These are phyloP conservation scores for Neckera pumila DNA, from an alignment of 225 moss, liverwort and hornwort species.

Conservation along the genomic window DNA sequence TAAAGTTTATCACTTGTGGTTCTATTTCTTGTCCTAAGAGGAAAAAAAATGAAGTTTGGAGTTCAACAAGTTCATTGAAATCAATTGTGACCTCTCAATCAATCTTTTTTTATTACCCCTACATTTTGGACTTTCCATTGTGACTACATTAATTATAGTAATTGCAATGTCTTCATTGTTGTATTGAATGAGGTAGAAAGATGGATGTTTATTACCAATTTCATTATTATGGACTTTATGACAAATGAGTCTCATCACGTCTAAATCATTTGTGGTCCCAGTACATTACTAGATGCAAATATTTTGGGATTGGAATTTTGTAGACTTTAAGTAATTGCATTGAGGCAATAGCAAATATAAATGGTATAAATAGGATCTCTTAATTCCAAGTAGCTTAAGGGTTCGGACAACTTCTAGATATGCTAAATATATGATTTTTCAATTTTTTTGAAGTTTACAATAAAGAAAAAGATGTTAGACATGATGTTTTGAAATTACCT, in stretches of 20 bases:
- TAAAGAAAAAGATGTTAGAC: background rate
- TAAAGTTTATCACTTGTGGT: rapidly evolving
- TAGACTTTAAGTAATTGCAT: background rate
- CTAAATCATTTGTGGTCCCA: background rate
- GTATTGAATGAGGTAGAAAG: background rate
- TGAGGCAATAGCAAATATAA: background rate
- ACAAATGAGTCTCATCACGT: too few relatives aligned
- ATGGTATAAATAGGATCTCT: background rate
- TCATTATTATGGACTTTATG: background rate
- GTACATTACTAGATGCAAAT: background rate
- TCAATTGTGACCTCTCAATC: background rate
- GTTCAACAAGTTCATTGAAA: background rate
- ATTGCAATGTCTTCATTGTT: background rate
- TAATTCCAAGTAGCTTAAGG: background rate
- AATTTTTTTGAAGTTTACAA: background rate
- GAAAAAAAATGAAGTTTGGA: background rate
- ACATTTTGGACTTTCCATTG: background rate
- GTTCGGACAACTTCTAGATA: background rate
- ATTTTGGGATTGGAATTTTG: background rate
- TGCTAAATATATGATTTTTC: background rate
- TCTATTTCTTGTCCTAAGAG: background rate
- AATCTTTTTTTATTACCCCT: background rate
- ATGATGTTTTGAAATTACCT: background rate
- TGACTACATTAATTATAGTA: background rate
- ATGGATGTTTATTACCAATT: background rate